Evolutionary conservation across 1,284 basidiomycete genomes (phyloP).

Genomic region (Schizophyllum amplum): DNA sequence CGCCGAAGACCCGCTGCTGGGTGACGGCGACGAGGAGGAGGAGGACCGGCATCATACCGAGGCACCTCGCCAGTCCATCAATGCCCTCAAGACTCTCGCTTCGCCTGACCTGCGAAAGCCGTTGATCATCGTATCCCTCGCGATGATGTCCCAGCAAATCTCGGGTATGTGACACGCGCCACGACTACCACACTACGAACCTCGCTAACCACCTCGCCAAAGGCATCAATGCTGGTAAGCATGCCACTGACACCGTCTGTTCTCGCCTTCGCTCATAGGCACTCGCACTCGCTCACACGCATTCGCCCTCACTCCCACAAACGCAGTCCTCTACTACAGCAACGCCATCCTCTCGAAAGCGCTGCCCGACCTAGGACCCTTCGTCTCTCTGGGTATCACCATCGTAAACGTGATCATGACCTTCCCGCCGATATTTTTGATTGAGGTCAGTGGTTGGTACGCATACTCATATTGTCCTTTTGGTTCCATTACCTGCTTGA

Average conservation of each 20-base stretch:
- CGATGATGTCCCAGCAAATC: slow-evolving; percentile 74
- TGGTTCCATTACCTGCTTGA: too few relatives aligned
- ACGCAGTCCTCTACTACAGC: slow-evolving; percentile 77
- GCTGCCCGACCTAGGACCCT: slow-evolving; percentile 70
- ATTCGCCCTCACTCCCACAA: too few relatives aligned
- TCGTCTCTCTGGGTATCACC: slow-evolving; percentile 72
- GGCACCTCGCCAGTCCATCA: slow-evolving; percentile 25
- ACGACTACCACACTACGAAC: neutral
- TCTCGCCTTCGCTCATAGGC: too few relatives aligned
- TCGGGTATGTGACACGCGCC: slow-evolving; percentile 48
- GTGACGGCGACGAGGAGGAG: slow-evolving; percentile 29
- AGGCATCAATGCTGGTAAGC: slow-evolving; percentile 36
- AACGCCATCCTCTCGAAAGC: slow-evolving; percentile 78
- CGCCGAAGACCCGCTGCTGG: slow-evolving; percentile 38
- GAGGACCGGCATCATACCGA: slow-evolving; percentile 16
- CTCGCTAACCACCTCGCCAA: slow-evolving; percentile 5
- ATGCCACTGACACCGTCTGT: too few relatives aligned
- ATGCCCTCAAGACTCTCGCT: slow-evolving; percentile 44
- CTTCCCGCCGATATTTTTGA: slow-evolving; percentile 71
- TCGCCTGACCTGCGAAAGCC: slow-evolving; percentile 56
- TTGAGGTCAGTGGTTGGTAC: slow-evolving; percentile 58
- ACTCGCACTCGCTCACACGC: too few relatives aligned
- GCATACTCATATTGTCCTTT: too few relatives aligned
- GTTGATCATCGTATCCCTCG: slow-evolving; percentile 61
- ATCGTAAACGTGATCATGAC: slow-evolving; percentile 69